A percentile compares a stretch with the other conserved stretches of the same genome.
Conservation (phyloP, 2,329 filamentous ascomycete genomes). For the Fusarium kyushuense region DNA sequence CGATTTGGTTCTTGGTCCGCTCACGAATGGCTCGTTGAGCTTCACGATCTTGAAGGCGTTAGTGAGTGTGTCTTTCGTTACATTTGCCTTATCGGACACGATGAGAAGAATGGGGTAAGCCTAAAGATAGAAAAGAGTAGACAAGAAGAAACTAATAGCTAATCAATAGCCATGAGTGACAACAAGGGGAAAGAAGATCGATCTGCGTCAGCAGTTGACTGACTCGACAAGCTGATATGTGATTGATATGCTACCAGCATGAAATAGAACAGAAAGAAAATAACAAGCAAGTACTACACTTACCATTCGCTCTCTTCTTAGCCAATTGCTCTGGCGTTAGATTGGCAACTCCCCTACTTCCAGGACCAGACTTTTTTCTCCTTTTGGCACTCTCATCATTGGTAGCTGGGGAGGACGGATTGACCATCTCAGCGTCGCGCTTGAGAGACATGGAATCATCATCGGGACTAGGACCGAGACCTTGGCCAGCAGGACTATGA, state of each 20-base stretch:
- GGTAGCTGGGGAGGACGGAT: constrained; percentile 32
- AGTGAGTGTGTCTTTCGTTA: constrained; percentile 22
- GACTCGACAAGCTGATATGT: background rate
- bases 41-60: constrained; percentile 73
- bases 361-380: constrained; percentile 60
- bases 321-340: constrained; percentile 80
- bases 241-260: background rate
- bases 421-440: constrained; percentile 42
- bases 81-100: constrained; percentile 16
- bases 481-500: constrained; percentile 32
- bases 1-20: constrained; percentile 84
- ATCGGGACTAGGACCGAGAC: constrained; percentile 19
- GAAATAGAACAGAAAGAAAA: background rate
- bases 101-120: background rate
- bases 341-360: constrained; percentile 68
- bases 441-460: constrained; percentile 34
- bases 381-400: constrained; percentile 55
- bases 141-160: background rate
- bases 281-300: constrained; percentile 40
- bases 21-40: constrained; percentile 87
- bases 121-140: constrained; percentile 11
- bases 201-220: constrained; percentile 8
- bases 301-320: constrained; percentile 72
- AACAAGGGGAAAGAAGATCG: background rate
- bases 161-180: background rate